Evolutionary conservation across 2,329 filamentous ascomycete genomes (phyloP).

Genomic region (Cryphonectria carpinicola): DNA sequence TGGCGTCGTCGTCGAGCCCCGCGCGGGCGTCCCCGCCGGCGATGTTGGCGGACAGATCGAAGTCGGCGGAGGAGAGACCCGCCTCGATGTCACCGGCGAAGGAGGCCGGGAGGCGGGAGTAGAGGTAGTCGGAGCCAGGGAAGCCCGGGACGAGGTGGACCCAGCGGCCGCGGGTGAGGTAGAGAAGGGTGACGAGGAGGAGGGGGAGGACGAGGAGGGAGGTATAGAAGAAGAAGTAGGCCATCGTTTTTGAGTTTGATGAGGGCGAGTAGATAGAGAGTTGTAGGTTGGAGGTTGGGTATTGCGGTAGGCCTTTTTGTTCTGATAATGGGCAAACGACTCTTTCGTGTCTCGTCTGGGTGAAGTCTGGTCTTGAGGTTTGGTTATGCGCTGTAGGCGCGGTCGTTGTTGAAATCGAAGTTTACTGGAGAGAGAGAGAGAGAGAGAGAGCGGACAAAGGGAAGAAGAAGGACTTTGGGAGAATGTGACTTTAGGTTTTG

Average conservation of each 20-base stretch:
- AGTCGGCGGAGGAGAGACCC: slow-evolving; percentile 80
- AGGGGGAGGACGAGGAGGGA: slow-evolving; percentile 70
- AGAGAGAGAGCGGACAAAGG: slow-evolving; percentile 21
- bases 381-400: neutral
- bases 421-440: neutral
- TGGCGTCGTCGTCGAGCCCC: slow-evolving; percentile 79
- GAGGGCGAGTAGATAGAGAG: neutral
- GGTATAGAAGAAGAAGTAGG: slow-evolving; percentile 79
- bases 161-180: slow-evolving; percentile 82
- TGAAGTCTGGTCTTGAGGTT: neutral
- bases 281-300: neutral
- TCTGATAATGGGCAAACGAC: neutral
- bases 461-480: slow-evolving; percentile 1
- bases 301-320: neutral
- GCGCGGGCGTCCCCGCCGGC: slow-evolving; percentile 76
- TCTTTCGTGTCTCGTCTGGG: neutral
- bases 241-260: slow-evolving; percentile 56
- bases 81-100: slow-evolving; percentile 88
- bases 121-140: slow-evolving; percentile 65
- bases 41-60: slow-evolving; percentile 82
- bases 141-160: slow-evolving; percentile 60
- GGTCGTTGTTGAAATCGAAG: neutral
- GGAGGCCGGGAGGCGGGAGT: slow-evolving; percentile 74
- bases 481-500: neutral
- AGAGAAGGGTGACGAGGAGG: slow-evolving; percentile 73